Evolutionary conservation across 805 yeast species (phyloP).

Genomic region (Kazachstania psychrophila): DNA sequence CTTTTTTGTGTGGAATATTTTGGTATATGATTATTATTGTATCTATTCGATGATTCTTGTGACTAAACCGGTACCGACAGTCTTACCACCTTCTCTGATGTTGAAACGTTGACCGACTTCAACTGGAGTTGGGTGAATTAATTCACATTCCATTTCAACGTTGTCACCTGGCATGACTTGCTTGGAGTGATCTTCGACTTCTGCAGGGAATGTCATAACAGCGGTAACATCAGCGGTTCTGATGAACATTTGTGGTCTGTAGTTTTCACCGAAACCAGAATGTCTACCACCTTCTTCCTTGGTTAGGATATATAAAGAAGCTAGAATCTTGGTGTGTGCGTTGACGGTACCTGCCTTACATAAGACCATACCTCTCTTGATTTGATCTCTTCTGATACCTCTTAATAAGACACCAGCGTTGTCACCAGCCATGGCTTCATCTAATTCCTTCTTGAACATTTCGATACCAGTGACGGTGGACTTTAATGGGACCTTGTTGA

Average conservation of each 20-base stretch:
- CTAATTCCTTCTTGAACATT: slow-evolving; percentile 98
- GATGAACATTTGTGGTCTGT: slow-evolving; percentile 95
- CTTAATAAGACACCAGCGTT: slow-evolving; percentile 95
- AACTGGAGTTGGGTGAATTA: slow-evolving; percentile 83
- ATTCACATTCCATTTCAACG: slow-evolving; percentile 87
- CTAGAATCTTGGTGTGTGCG: slow-evolving; percentile 88
- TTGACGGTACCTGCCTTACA: slow-evolving; percentile 87
- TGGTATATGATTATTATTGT: no score
- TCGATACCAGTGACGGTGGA: slow-evolving; percentile 96
- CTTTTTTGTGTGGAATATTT: no score
- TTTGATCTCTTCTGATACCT: slow-evolving; percentile 96
- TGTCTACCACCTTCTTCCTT: slow-evolving; percentile 99
- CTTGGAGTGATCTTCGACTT: slow-evolving; percentile 71
- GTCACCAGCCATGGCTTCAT: slow-evolving; percentile 97
- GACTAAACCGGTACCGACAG: slow-evolving; percentile 97
- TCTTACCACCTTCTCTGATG: slow-evolving; percentile 98
- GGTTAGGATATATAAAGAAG: slow-evolving; percentile 84
- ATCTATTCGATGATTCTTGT: slow-evolving; percentile 70
- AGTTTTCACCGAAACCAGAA: slow-evolving; percentile 92
- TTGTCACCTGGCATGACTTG: slow-evolving; percentile 98
- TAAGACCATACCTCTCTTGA: slow-evolving; percentile 94
- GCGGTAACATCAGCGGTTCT: slow-evolving; percentile 96
- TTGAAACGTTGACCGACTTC: slow-evolving; percentile 98
- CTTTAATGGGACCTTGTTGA: slow-evolving; percentile 76
- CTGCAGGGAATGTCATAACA: slow-evolving; percentile 79